Evolutionary conservation across 2,329 filamentous ascomycete species (phyloP).

Genomic region (Paecilomyces fulvus): DNA sequence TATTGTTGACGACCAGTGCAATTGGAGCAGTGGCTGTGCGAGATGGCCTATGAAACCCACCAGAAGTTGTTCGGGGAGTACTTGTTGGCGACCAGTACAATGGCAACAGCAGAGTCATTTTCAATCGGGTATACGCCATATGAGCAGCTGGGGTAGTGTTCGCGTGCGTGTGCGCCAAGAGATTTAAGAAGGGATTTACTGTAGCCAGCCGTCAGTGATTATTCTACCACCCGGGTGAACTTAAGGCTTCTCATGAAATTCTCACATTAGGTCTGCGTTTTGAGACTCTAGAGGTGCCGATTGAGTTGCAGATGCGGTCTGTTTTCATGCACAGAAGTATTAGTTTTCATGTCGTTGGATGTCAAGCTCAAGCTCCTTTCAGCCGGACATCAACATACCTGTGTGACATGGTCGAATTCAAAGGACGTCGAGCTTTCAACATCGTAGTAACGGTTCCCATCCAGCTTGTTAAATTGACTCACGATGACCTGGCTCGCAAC

Average conservation of each 20-base stretch:
- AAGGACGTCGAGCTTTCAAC: slow-evolving; percentile 82
- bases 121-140: slow-evolving; percentile 77
- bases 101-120: slow-evolving; percentile 64
- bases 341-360: neutral
- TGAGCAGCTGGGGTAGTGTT: slow-evolving; percentile 79
- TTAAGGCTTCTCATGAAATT: neutral
- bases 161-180: slow-evolving; percentile 65
- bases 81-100: slow-evolving; percentile 87
- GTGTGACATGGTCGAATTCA: slow-evolving; percentile 73
- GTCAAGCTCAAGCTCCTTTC: neutral
- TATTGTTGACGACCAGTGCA: neutral
- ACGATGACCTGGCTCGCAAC: slow-evolving; percentile 54
- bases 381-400: slow-evolving; percentile 40
- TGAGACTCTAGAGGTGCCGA: slow-evolving; percentile 68
- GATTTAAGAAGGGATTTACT: slow-evolving; percentile 79
- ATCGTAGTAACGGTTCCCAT: slow-evolving; percentile 79
- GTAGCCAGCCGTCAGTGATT: slow-evolving; percentile 3
- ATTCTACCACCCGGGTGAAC: neutral
- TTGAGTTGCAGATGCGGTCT: slow-evolving; percentile 78
- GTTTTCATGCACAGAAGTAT: neutral
- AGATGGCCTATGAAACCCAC: slow-evolving; percentile 39
- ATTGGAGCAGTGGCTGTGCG: neutral
- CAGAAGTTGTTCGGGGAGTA: slow-evolving; percentile 98
- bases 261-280: slow-evolving; percentile 70
- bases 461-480: slow-evolving; percentile 76